A percentile compares a stretch with the other conserved stretches of the same genome.
phyloP scores from a whole-genome alignment of 768 basidiomycete species.

The Suillus decipiens region DNA sequence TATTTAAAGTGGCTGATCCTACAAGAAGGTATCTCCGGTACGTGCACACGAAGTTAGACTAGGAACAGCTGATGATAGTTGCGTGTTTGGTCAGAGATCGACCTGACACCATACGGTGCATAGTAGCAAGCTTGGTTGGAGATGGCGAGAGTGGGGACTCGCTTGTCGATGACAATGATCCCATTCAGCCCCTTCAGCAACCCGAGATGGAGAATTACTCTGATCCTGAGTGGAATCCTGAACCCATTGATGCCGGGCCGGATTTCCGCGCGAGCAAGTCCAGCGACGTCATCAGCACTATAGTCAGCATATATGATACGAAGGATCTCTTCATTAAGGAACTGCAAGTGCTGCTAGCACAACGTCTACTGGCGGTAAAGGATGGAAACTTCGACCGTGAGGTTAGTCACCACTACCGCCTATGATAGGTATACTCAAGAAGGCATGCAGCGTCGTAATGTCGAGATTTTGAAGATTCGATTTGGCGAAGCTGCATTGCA shows the following conservation, averaged over 20 bases:
- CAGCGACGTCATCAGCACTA: conserved; percentile 92
- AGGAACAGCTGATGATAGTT: conserved; percentile 7
- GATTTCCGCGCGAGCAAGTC: conserved; percentile 91
- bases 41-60: conserved; percentile 13
- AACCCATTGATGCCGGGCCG: conserved; percentile 95
- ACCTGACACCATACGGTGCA: conserved; percentile 91
- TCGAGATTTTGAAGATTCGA: conserved; percentile 92
- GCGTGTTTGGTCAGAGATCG: conserved; percentile 55
- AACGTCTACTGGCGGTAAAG: conserved; percentile 75
- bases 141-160: conserved; percentile 81
- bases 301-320: conserved; percentile 97
- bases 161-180: conserved; percentile 82
- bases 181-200: conserved; percentile 73
- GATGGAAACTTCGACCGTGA: conserved; percentile 79
- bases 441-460: conserved; percentile 71
- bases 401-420: conserved; percentile 32
- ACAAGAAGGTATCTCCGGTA: conserved; percentile 88
- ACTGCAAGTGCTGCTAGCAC: conserved; percentile 88
- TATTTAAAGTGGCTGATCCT: conserved; percentile 93
- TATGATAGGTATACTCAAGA: conserved; percentile 11
- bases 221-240: conserved; percentile 94
- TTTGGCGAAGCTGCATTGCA: conserved; percentile 94
- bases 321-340: conserved; percentile 97
- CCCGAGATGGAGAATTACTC: conserved; percentile 81
- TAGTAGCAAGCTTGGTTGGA: conserved; percentile 89